phyloP scores from a whole-genome alignment of 2,329 filamentous ascomycete genomes.

The Apiospora aurea region DNA sequence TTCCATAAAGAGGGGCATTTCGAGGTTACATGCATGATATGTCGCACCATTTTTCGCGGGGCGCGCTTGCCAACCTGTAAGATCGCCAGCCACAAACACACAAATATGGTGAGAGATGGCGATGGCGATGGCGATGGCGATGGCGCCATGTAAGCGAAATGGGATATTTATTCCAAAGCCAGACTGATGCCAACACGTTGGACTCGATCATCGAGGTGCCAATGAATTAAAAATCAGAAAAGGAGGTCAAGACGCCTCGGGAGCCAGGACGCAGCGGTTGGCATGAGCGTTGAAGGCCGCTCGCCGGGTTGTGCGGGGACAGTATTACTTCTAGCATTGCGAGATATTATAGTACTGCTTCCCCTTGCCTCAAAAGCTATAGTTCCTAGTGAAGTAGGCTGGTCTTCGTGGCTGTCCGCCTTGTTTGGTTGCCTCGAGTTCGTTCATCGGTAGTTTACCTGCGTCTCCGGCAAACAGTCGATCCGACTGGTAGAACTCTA shows the following conservation, averaged over 20 bases:
- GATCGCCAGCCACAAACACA: neutral
- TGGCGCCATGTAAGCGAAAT: neutral
- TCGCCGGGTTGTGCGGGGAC: neutral
- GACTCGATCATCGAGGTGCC: neutral
- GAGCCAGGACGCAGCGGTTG: too few relatives aligned
- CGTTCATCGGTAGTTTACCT: neutral
- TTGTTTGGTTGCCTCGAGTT: neutral
- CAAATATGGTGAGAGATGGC: neutral
- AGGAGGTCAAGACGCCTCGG: neutral
- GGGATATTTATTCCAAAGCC: too few relatives aligned
- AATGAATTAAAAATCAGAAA: neutral
- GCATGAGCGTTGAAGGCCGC: too few relatives aligned
- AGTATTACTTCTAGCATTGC: neutral
- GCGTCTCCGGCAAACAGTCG: neutral
- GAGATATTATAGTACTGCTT: neutral
- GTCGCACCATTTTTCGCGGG: slow-evolving; percentile 11
- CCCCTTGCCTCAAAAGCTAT: neutral
- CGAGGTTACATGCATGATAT: neutral
- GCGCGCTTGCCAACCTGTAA: neutral
- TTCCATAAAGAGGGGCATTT: neutral
- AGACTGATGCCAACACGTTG: neutral
- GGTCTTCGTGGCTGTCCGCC: neutral
- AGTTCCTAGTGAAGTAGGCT: neutral
- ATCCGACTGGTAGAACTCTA: neutral
- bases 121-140: neutral